Percentiles rank a stretch among this genome's conserved stretches.
Evolutionary conservation across 164 flowering plant genomes (phyloP).

Genomic region (Paratinospora sagittata): DNA sequence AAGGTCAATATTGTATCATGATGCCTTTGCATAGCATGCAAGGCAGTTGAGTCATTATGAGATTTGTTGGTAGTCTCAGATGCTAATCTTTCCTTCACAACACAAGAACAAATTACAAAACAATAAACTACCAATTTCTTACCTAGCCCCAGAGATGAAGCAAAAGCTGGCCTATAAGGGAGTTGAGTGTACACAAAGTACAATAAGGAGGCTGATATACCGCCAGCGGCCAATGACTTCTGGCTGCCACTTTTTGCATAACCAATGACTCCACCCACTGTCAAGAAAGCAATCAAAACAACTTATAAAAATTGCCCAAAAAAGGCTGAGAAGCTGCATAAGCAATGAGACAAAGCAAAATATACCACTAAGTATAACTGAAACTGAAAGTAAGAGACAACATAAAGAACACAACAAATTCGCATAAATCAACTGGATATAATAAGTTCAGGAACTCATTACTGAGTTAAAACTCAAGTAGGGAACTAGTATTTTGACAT

Average conservation of each 20-base stretch:
- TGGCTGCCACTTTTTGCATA: constrained; percentile 83
- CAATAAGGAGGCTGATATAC: constrained; percentile 55
- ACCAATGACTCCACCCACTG: constrained; percentile 93
- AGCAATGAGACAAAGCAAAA: not conserved
- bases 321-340: not conserved
- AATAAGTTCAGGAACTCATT: no score
- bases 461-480: no score
- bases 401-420: not conserved
- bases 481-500: no score
- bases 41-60: not conserved
- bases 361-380: not conserved
- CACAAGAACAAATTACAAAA: not conserved
- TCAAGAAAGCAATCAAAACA: constrained; percentile 11
- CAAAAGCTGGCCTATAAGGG: constrained; percentile 64
- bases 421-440: no score
- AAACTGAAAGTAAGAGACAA: not conserved
- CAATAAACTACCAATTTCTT: constrained; percentile 11
- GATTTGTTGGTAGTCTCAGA: not conserved
- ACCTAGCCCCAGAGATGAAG: constrained; percentile 79
- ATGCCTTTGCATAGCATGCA: no score
- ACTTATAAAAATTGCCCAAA: not conserved
- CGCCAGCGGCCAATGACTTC: constrained; percentile 78
- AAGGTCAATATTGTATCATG: not conserved
- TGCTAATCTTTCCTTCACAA: not conserved
- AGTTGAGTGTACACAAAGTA: constrained; percentile 61